phyloP scores from a whole-genome alignment of 805 yeast genomes.

The Metschnikowia cubensis region DNA sequence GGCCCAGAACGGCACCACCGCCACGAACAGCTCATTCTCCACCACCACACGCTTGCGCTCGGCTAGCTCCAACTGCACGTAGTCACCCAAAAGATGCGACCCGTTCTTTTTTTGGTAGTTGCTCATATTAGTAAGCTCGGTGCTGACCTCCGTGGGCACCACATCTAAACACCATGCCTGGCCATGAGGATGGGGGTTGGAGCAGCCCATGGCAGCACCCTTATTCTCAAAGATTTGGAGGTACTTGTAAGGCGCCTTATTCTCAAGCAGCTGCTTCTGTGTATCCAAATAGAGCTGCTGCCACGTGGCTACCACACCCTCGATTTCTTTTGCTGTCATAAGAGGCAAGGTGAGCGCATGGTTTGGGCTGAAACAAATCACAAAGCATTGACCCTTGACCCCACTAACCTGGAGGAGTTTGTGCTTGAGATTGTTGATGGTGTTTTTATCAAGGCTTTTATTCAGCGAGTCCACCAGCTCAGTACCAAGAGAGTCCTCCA shows the following conservation, averaged over 20 bases:
- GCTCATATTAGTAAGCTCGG: conserved; percentile 50
- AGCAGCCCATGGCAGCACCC: conserved; percentile 79
- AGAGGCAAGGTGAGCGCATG: conserved; percentile 65
- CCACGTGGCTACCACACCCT: conserved; percentile 59
- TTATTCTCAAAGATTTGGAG: conserved; percentile 74
- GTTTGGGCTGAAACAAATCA: conserved; percentile 68
- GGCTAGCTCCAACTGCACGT: conserved; percentile 51
- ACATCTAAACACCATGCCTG: conserved; percentile 73
- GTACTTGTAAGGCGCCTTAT: conserved; percentile 48
- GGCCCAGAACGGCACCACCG: conserved; percentile 79
- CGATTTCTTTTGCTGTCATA: conserved; percentile 46
- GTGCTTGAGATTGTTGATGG: conserved; percentile 24
- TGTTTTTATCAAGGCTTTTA: conserved; percentile 4
- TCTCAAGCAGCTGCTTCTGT: conserved; percentile 30
- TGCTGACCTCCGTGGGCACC: conserved; percentile 62
- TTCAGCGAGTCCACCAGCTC: too few relatives aligned
- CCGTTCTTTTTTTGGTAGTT: conserved; percentile 41
- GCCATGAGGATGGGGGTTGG: conserved; percentile 80
- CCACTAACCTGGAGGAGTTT: conserved; percentile 52
- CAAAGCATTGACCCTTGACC: conserved; percentile 65
- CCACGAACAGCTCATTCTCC: conserved; percentile 60
- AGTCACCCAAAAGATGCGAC: conserved; percentile 57
- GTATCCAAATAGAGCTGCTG: conserved; percentile 46
- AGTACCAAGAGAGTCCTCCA: too few relatives aligned
- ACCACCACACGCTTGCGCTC: conserved; percentile 51